Evolutionary conservation across 352 stramenopile species (phyloP), one percentile per base, ranked within the genome.

Genomic region (Globisporangium viniferum): DNA sequence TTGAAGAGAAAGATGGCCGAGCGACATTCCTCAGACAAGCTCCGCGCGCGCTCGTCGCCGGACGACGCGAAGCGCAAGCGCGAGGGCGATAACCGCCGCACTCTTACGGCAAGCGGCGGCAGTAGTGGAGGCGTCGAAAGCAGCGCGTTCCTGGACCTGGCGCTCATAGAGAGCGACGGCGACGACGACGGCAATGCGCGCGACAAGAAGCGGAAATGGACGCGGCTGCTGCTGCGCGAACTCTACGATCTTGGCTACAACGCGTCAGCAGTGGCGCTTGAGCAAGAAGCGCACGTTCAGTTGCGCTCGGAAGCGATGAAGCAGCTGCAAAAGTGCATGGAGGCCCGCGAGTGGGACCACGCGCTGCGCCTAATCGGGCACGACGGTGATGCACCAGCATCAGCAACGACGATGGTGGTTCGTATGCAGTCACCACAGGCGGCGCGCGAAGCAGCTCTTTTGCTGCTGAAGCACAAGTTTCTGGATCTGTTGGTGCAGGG

Each of bases 381-480:
- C 10, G 22, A 20, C 24, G 61, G 51, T 9, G 31, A 31, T 3
- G 53, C 18, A 12, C 15, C 7, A 6, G 41, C 15, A 31, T 36
- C n/a, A 15, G 18, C 29, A 31, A 1, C 24, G 15, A 41, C 51
- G 14, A 29, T 53, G 0, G 62, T 80, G 35, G 44, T 51, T 51
- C 55, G 70, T 22, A 91, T 92, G 86, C 79, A 79, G 59, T 91
- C 84, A 4, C 39, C 63, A 0, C 33, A 67, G 7, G 84, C 82
- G 0, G 59, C 67, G 2, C 74, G 76, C 1, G 78, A 86, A 48
- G 78, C 86, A 1, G 64, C 70, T 44, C 55, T 91, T 59, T 35
- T 92, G 63, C 64, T 93, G 59, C 72, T 91, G 41, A 82, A 89
- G 70, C 68, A 79, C n/a, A 92, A 93, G 64, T 92, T 79, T 57